These are phyloP conservation scores for Epithele typhae DNA, from an alignment of 768 basidiomycete species.

Conservation along the genomic window DNA sequence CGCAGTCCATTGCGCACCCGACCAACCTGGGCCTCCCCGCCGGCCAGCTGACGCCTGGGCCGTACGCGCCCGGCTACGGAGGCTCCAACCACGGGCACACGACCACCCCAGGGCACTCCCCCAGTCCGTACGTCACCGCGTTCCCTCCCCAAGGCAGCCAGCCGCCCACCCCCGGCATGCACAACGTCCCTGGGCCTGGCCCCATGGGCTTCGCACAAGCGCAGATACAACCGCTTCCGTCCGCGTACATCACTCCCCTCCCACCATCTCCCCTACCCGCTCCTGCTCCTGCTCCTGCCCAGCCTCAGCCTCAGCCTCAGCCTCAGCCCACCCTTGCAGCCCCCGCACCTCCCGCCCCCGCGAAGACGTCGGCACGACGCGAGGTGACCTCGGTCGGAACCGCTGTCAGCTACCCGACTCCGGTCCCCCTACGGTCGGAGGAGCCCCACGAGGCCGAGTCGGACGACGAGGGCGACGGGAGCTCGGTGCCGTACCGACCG, in stretches of 20 bases:
- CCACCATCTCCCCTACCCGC: not conserved
- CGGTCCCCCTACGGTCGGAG: slow-evolving; percentile 10
- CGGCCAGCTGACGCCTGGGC: not conserved
- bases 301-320: not conserved
- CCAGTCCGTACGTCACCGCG: slow-evolving; percentile 4
- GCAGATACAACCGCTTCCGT: no score
- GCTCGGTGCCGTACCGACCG: slow-evolving; percentile 11
- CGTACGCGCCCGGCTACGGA: no score
- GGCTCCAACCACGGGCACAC: no score
- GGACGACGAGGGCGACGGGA: not conserved
- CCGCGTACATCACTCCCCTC: no score
- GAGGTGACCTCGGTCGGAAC: slow-evolving; percentile 11
- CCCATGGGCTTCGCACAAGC: not conserved
- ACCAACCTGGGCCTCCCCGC: slow-evolving; percentile 5
- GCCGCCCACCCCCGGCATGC: no score
- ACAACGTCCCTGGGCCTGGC: no score
- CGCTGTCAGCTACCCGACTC: slow-evolving; percentile 13
- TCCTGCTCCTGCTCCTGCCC: not conserved
- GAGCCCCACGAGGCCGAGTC: slow-evolving; percentile 9
- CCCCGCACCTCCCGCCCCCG: not conserved
- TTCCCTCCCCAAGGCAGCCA: no score
- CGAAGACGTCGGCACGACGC: slow-evolving; percentile 4
- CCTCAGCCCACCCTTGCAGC: not conserved
- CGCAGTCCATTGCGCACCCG: no score
- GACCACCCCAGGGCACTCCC: not conserved